Evolutionary conservation across 2,329 filamentous ascomycete species (phyloP).

Genomic region (Ophiostoma perfectum): DNA sequence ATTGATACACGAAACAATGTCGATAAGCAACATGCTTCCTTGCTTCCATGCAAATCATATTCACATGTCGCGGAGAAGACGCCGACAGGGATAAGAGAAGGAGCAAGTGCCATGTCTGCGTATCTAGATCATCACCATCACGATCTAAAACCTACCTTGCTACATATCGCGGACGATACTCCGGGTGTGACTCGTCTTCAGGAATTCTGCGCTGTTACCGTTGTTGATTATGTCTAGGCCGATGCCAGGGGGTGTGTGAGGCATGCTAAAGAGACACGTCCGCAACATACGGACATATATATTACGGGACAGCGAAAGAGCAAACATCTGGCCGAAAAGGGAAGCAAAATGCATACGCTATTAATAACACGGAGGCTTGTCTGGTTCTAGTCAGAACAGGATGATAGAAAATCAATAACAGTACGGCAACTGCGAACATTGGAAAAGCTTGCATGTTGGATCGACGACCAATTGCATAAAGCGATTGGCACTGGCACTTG

Average conservation of each 20-base stretch:
- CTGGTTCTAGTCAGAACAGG: neutral
- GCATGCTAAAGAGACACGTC: too few relatives aligned
- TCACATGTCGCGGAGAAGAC: neutral
- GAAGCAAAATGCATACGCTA: slow-evolving; percentile 2
- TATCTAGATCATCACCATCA: neutral
- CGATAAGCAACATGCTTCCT: neutral
- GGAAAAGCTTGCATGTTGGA: neutral
- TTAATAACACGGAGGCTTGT: neutral
- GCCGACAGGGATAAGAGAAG: neutral
- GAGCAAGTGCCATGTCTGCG: neutral
- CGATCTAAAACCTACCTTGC: neutral
- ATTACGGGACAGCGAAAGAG: neutral
- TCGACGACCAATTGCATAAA: neutral
- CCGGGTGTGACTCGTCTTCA: neutral
- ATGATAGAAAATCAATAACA: neutral
- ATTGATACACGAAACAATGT: neutral
- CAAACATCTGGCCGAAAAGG: neutral
- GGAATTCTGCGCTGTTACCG: neutral
- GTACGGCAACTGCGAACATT: neutral
- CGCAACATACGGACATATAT: too few relatives aligned
- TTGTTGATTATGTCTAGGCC: neutral
- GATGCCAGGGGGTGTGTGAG: neutral
- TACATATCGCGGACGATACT: neutral
- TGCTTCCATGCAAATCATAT: neutral
- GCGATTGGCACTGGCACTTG: neutral